Evolutionary conservation across 768 basidiomycete genomes (phyloP).

Genomic region (Mrakia hoshinonis): DNA sequence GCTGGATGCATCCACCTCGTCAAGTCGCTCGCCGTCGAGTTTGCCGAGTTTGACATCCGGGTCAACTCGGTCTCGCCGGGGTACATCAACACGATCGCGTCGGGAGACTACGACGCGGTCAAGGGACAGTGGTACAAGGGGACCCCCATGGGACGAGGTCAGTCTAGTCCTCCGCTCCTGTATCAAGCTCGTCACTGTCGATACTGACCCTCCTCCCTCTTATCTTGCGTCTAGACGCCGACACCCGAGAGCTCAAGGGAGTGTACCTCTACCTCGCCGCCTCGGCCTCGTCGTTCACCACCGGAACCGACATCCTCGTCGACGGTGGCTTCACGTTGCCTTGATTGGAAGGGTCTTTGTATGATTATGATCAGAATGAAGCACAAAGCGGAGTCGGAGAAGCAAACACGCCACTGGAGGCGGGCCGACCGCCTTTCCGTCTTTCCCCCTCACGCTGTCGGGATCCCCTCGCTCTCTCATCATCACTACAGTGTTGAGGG

Average conservation of each 20-base stretch:
- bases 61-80: constrained; percentile 30
- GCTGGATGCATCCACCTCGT: constrained; percentile 29
- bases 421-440: too few species aligned
- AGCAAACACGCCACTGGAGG: too few species aligned
- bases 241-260: constrained; percentile 26
- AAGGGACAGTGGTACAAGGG: constrained; percentile 25
- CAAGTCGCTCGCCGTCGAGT: constrained; percentile 30
- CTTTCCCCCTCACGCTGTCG: too few species aligned
- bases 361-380: too few species aligned
- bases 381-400: too few species aligned
- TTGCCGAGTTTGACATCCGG: constrained; percentile 20
- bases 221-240: background rate
- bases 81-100: constrained; percentile 29
- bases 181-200: background rate
- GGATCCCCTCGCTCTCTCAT: too few species aligned
- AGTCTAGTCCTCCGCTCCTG: background rate
- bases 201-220: background rate
- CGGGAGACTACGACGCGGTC: constrained; percentile 23
- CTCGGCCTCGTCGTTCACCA: constrained; percentile 22
- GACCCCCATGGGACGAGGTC: constrained; percentile 27
- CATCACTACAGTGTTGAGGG: too few species aligned
- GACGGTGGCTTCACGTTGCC: constrained; percentile 26
- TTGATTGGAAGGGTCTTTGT: too few species aligned
- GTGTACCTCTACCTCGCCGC: constrained; percentile 26
- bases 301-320: constrained; percentile 26